Evolutionary conservation across 2,329 filamentous ascomycete genomes (phyloP).

Genomic region (Chaetomium olivaceum): DNA sequence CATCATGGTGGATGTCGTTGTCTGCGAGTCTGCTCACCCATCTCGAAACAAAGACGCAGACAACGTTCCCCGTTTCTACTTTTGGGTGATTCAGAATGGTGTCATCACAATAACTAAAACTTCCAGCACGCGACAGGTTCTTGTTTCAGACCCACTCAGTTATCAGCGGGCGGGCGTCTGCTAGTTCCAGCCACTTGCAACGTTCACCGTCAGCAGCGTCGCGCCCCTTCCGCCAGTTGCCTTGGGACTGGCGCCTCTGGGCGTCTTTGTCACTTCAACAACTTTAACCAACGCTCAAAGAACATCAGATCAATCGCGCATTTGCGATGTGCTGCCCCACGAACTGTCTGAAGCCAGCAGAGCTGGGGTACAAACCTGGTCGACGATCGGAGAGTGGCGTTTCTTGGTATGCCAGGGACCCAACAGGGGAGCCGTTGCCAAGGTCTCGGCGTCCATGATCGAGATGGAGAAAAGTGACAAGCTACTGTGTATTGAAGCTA

Average conservation of each 20-base stretch:
- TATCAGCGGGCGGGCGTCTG: not conserved
- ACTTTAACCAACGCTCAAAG: not conserved
- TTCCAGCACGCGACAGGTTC: slow-evolving; percentile 2
- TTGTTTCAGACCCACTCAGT: slow-evolving; percentile 6
- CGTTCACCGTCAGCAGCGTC: not conserved
- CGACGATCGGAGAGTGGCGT: slow-evolving; percentile 19
- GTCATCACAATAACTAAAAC: slow-evolving; percentile 2
- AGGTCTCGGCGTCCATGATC: slow-evolving; percentile 31
- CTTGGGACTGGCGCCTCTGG: not conserved
- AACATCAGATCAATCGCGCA: not conserved
- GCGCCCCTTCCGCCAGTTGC: not conserved
- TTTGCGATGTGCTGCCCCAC: not conserved
- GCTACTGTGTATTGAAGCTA: too few relatives aligned
- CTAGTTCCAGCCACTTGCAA: not conserved
- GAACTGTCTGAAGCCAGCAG: not conserved
- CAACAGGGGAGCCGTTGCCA: slow-evolving; percentile 30
- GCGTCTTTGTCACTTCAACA: not conserved
- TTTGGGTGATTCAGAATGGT: not conserved
- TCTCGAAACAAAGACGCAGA: not conserved
- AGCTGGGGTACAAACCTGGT: not conserved
- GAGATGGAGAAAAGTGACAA: not conserved
- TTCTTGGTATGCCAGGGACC: slow-evolving; percentile 31
- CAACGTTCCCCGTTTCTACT: not conserved
- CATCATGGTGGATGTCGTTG: slow-evolving; percentile 12
- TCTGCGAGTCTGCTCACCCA: not conserved